These are phyloP conservation scores for Dipteronia sinensis DNA, from an alignment of 345 rosid genomes.

Conservation along the genomic window DNA sequence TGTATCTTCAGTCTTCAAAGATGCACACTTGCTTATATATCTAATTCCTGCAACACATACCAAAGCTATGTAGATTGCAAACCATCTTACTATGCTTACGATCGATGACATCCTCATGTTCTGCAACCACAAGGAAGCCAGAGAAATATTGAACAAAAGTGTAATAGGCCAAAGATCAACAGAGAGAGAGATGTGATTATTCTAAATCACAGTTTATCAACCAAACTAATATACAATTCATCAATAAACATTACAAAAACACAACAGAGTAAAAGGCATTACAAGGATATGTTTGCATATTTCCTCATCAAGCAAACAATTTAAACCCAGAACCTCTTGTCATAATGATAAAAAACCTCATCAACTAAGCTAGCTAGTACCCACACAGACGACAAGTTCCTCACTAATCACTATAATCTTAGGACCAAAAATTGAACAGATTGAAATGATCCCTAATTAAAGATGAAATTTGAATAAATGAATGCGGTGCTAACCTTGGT, in stretches of 20 bases:
- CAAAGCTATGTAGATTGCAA: too few relatives aligned
- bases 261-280: neutral
- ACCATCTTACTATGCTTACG: too few relatives aligned
- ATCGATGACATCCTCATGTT: too few relatives aligned
- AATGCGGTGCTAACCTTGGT: constrained; percentile 40
- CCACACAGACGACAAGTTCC: neutral
- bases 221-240: neutral
- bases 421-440: too few relatives aligned
- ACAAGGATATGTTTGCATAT: neutral
- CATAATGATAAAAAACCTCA: neutral
- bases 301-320: neutral
- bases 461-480: neutral
- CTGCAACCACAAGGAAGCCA: too few relatives aligned
- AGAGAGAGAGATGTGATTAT: too few relatives aligned
- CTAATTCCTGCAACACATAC: too few relatives aligned
- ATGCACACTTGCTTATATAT: too few relatives aligned
- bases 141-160: too few relatives aligned
- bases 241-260: neutral
- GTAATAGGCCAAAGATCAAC: too few relatives aligned
- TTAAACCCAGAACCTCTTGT: neutral
- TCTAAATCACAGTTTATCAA: neutral
- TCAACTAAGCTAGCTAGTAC: neutral
- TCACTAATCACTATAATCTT: too few relatives aligned
- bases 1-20: too few relatives aligned
- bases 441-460: neutral